phyloP scores from a whole-genome alignment of 352 stramenopile genomes.

The Globisporangium solare region DNA sequence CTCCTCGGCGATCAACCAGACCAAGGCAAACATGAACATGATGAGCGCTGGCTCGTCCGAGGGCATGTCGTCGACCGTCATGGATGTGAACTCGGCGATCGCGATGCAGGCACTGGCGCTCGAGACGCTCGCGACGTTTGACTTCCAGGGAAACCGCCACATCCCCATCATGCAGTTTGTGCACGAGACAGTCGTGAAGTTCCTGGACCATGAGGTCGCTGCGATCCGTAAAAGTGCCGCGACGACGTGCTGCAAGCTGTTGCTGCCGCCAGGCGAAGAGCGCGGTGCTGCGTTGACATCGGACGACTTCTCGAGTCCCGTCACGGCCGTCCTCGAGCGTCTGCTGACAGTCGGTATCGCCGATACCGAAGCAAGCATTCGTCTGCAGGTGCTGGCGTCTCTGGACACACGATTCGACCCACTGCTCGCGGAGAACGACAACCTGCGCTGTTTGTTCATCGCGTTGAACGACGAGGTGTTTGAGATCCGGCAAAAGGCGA shows the following conservation, averaged over 20 bases:
- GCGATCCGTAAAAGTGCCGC: constrained; percentile 82
- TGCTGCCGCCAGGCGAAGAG: constrained; percentile 68
- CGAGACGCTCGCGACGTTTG: constrained; percentile 82
- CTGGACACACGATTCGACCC: constrained; percentile 81
- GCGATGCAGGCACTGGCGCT: constrained; percentile 80
- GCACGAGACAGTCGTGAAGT: constrained; percentile 84
- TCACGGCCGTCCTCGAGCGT: constrained; percentile 74
- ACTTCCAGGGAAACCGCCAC: constrained; percentile 80
- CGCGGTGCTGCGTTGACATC: constrained; percentile 38
- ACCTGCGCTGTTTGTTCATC: constrained; percentile 83
- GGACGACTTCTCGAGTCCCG: constrained; percentile 66
- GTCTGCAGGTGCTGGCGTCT: constrained; percentile 72
- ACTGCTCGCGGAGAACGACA: constrained; percentile 76
- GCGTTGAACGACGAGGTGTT: constrained; percentile 85
- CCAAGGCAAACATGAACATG: constrained; percentile 40
- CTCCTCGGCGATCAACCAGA: constrained; percentile 43
- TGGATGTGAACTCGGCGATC: constrained; percentile 51
- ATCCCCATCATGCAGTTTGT: constrained; percentile 88
- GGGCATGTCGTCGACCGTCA: constrained; percentile 22
- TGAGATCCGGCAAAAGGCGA: constrained; percentile 84
- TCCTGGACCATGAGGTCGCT: constrained; percentile 81
- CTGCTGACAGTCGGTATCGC: constrained; percentile 83
- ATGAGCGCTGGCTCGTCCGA: constrained; percentile 25
- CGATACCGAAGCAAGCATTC: constrained; percentile 83
- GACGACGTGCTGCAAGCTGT: constrained; percentile 85